phyloP scores from a whole-genome alignment of 495 filamentous ascomycete species.

The Trichoderma erinaceum region DNA sequence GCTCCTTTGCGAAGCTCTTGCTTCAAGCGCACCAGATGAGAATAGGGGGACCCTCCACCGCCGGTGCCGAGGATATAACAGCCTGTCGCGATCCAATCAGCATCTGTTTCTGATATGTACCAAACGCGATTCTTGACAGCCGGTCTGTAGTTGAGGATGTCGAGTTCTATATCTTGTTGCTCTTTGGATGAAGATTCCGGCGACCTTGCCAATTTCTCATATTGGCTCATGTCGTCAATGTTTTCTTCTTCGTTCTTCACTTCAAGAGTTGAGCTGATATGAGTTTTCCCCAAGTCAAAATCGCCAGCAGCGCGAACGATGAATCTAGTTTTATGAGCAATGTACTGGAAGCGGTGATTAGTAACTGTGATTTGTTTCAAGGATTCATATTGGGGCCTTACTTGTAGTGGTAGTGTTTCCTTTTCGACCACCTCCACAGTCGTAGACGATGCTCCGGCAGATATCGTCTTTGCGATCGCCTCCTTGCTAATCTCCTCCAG shows the following conservation, averaged over 20 bases:
- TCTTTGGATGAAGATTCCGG: slow-evolving; percentile 18
- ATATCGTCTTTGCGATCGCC: slow-evolving; percentile 30
- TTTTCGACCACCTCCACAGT: slow-evolving; percentile 25
- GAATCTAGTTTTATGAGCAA: slow-evolving; percentile 46
- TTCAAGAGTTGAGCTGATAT: slow-evolving; percentile 1
- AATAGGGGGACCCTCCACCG: slow-evolving; percentile 49
- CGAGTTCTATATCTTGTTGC: slow-evolving; percentile 25
- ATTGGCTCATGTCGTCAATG: slow-evolving; percentile 19
- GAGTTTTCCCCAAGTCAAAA: slow-evolving; percentile 39
- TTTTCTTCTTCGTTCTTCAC: not conserved
- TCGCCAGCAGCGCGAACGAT: slow-evolving; percentile 46
- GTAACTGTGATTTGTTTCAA: not conserved
- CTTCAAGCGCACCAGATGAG: slow-evolving; percentile 37
- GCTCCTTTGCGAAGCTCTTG: slow-evolving; percentile 42
- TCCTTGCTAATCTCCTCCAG: slow-evolving; percentile 28
- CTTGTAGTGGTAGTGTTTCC: slow-evolving; percentile 24
- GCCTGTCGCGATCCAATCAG: slow-evolving; percentile 51
- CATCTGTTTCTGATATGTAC: slow-evolving; percentile 50
- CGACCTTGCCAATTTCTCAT: slow-evolving; percentile 21
- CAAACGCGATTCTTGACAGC: slow-evolving; percentile 45
- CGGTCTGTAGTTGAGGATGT: slow-evolving; percentile 46
- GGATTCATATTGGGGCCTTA: slow-evolving; percentile 10
- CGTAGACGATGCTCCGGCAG: slow-evolving; percentile 37
- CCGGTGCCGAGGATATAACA: slow-evolving; percentile 58
- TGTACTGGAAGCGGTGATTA: slow-evolving; percentile 29